Percentiles rank a stretch among this genome's conserved stretches.
These are phyloP conservation scores for Passiflora organensis DNA, from an alignment of 345 rosid species.

Conservation along the genomic window DNA sequence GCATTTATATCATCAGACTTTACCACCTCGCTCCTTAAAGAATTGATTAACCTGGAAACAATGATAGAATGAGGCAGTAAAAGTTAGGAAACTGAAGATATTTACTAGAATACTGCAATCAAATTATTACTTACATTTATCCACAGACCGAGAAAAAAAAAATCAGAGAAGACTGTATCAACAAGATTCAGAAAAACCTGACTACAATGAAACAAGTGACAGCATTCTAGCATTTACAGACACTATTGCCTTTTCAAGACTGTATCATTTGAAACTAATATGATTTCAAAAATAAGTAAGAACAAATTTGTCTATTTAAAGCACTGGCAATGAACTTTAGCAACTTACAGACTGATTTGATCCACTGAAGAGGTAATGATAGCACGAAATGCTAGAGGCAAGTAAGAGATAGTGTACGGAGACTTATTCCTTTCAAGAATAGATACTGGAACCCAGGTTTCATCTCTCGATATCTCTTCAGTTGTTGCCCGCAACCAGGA, in stretches of 20 bases:
- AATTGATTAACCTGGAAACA: slow-evolving; percentile 68
- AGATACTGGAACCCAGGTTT: slow-evolving; percentile 84
- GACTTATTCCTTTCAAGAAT: slow-evolving; percentile 90
- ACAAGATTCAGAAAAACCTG: no score
- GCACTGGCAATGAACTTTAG: neutral
- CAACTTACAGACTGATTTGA: slow-evolving; percentile 75
- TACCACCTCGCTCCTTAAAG: slow-evolving; percentile 68
- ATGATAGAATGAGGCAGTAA: neutral
- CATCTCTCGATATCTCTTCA: slow-evolving; percentile 70
- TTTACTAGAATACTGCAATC: slow-evolving; percentile 1
- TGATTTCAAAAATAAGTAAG: no score
- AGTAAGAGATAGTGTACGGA: slow-evolving; percentile 77
- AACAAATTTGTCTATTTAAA: no score
- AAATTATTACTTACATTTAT: neutral
- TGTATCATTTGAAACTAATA: no score
- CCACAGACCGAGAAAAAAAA: no score
- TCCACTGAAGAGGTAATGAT: slow-evolving; percentile 74
- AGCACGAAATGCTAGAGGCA: slow-evolving; percentile 88
- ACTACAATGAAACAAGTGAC: no score
- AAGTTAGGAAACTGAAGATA: neutral
- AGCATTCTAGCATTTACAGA: no score
- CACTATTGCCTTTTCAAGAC: no score
- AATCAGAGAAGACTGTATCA: no score
- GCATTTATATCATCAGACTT: slow-evolving; percentile 68
- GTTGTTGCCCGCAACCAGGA: slow-evolving; percentile 88